phyloP scores from a whole-genome alignment of 148 eudicot species.

The Euryodendron excelsum region DNA sequence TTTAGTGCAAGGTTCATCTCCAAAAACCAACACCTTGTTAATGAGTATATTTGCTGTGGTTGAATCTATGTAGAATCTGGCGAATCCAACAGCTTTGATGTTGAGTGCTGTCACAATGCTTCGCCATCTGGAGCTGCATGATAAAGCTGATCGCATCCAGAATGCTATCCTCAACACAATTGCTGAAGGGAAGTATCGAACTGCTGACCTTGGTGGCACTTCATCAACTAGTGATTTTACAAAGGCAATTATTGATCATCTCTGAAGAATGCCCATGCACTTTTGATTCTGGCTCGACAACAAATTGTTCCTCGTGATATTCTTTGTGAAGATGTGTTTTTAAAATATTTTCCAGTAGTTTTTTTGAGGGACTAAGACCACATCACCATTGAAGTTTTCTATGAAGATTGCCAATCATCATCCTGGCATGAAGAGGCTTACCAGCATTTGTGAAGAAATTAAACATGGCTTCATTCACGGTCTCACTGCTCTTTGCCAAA shows the following conservation, averaged over 20 bases:
- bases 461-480: background rate
- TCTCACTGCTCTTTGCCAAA: background rate
- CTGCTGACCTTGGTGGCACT: constrained; percentile 82
- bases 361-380: background rate
- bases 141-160: constrained; percentile 80
- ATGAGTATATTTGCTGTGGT: background rate
- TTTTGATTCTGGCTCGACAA: background rate
- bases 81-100: constrained; percentile 93
- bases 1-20: background rate
- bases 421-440: background rate
- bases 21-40: background rate
- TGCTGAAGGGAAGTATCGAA: constrained; percentile 84
- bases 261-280: constrained; percentile 30
- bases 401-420: background rate
- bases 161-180: constrained; percentile 78
- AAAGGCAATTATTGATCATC: constrained; percentile 74
- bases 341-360: background rate
- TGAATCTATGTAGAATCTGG: constrained; percentile 53
- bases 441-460: background rate
- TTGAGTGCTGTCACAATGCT: constrained; percentile 85
- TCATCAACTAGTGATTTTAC: constrained; percentile 81
- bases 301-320: constrained; percentile 14
- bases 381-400: background rate
- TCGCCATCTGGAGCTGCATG: constrained; percentile 77
- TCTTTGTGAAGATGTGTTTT: background rate